Conservation (phyloP, 108 stramenopile species). For the Stephanodiscus minutulus region DNA sequence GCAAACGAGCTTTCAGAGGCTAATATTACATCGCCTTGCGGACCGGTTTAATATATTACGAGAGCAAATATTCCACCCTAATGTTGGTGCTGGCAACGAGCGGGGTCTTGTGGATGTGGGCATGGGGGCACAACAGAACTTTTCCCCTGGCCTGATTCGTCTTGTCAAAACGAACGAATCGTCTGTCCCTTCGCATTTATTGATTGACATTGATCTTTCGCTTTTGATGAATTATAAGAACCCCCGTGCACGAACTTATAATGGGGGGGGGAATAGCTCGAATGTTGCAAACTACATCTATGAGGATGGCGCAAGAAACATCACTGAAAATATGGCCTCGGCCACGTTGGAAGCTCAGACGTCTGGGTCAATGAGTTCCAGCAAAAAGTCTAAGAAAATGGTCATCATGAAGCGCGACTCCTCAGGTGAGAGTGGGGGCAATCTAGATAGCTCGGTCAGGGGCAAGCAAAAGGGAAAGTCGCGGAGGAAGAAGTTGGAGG, state of each 20-base stretch:
- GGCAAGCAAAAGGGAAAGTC: slow-evolving; percentile 35
- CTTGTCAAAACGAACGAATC: slow-evolving; percentile 52
- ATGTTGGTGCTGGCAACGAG: not conserved
- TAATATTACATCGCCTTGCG: slow-evolving; percentile 86
- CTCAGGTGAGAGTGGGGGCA: slow-evolving; percentile 17
- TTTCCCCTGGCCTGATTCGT: slow-evolving; percentile 39
- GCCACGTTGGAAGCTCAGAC: slow-evolving; percentile 10
- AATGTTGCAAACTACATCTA: not conserved
- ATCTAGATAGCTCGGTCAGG: slow-evolving; percentile 18
- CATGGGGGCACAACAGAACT: slow-evolving; percentile 1
- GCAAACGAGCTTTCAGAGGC: slow-evolving; percentile 86
- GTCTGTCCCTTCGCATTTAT: slow-evolving; percentile 36
- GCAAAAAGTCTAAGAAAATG: slow-evolving; percentile 55
- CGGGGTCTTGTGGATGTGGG: slow-evolving; percentile 12
- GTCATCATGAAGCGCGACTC: slow-evolving; percentile 57
- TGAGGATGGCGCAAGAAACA: slow-evolving; percentile 21
- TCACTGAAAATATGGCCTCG: slow-evolving; percentile 25
- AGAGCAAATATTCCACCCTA: slow-evolving; percentile 46
- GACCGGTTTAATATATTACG: slow-evolving; percentile 85
- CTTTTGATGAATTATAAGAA: slow-evolving; percentile 47
- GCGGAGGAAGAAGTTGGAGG: slow-evolving; percentile 60
- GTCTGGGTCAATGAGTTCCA: not conserved
- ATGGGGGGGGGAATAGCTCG: slow-evolving; percentile 1
- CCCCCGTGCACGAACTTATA: slow-evolving; percentile 33
- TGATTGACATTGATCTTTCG: slow-evolving; percentile 52